Evolutionary conservation across 202 grass and related monocot genomes (phyloP).

Genomic region (Carex arenaria): DNA sequence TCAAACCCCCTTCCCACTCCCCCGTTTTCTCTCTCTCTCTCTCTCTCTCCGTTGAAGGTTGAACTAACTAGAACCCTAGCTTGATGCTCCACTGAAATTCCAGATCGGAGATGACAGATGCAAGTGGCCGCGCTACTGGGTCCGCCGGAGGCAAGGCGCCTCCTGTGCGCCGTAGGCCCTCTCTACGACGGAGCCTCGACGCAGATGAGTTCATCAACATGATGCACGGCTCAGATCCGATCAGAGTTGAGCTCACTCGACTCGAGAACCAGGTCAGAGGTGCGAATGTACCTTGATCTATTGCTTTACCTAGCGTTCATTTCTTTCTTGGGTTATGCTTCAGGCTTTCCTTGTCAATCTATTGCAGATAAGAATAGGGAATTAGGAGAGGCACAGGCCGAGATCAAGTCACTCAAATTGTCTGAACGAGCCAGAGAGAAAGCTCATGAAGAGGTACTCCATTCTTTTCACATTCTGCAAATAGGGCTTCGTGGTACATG

Average conservation of each 20-base stretch:
- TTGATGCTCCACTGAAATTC: slow-evolving; percentile 21
- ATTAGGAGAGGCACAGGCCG: slow-evolving; percentile 66
- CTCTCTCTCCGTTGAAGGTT: slow-evolving; percentile 24
- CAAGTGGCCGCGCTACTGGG: slow-evolving; percentile 21
- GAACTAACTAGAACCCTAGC: background rate
- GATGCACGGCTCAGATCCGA: slow-evolving; percentile 97
- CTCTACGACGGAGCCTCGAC: slow-evolving; percentile 58
- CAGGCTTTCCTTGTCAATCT: slow-evolving; percentile 3
- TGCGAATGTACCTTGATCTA: slow-evolving; percentile 46
- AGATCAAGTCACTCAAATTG: slow-evolving; percentile 76
- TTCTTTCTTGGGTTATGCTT: background rate
- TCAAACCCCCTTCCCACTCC: background rate
- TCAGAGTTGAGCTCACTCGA: slow-evolving; percentile 92
- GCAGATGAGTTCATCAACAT: slow-evolving; percentile 76
- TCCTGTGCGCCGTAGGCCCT: slow-evolving; percentile 43
- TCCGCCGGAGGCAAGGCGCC: slow-evolving; percentile 43
- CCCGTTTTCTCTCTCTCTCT: slow-evolving; percentile 21
- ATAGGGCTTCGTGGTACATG: background rate
- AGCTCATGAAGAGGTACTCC: slow-evolving; percentile 77
- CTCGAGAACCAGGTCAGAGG: slow-evolving; percentile 97
- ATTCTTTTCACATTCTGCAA: background rate
- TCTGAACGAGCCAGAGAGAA: slow-evolving; percentile 89
- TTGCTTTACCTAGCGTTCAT: background rate
- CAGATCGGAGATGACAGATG: slow-evolving; percentile 75
- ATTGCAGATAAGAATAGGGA: slow-evolving; percentile 80